Base-by-base conservation (phyloP, 495 filamentous ascomycete species). In the Penicillium bovifimosum region DNA sequence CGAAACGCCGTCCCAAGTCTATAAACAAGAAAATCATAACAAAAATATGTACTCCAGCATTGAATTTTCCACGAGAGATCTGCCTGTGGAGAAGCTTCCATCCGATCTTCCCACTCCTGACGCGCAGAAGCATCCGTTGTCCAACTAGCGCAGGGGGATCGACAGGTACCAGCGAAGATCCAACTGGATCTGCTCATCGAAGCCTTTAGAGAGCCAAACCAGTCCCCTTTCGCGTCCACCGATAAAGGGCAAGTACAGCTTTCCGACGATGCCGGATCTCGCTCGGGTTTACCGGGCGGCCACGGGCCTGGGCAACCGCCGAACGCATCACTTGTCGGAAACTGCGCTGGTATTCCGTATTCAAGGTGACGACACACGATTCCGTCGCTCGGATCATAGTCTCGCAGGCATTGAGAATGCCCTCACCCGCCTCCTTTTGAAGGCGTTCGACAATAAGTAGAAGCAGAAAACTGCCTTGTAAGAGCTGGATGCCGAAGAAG, bases 381-480 rank as follows among this genome's bases (percentile, higher is more conserved):
- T 93, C 88, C 39, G 90, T 88, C 3, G 88, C 88, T 28, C 87
- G 80, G 34, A 91, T 88, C 62, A 91, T 91, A 13, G 86, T 90
- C 71, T 93, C 88, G 68, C 88, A 91, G 6, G 88, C 88, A 59
- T 86, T 84, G 42, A 90, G 82, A 16, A 93, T 87, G 48, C 83
- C 88, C 11, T 87, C 84, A 14, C 84, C 86, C 0, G 87, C 87
- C 63, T 90, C 87, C 39, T 86, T 83, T 60, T 89, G 86, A 39
- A 91, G 73, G 58, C 90, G 87, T 59, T 91, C 88, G 54, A 88
- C 88, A 47, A 91, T 90, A 28, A 91, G 75, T 5, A 93, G 78
- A 0, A 91, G 74, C 11, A 93, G 70, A 66, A 91, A 93, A 36
- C 87, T 90, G 6, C 88, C 87, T 61, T 91, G 88, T 4, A 93